Evolutionary conservation across 176 grass and related monocot species (phyloP).

Genomic region (Areca catechu): DNA sequence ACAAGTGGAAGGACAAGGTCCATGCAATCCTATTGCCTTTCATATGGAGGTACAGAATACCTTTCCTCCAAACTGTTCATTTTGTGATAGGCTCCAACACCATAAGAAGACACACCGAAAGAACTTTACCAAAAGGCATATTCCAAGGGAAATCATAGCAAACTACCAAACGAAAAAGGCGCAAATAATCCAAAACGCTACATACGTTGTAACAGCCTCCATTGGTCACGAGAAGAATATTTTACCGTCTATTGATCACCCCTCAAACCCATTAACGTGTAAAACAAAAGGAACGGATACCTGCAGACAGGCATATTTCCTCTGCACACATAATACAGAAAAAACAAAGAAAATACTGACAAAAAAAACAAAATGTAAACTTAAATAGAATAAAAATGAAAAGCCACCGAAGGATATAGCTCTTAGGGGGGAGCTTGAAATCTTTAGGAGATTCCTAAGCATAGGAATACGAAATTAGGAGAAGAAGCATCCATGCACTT

Average conservation of each 20-base stretch:
- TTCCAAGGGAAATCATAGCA: neutral
- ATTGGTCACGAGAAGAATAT: constrained; percentile 12
- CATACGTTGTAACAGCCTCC: neutral
- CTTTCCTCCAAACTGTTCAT: neutral
- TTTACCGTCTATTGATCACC: neutral
- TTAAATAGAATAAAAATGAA: too few relatives aligned
- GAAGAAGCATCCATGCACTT: neutral
- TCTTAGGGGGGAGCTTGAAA: too few relatives aligned
- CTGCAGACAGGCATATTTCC: too few relatives aligned
- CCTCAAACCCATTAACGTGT: neutral
- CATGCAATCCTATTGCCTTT: too few relatives aligned
- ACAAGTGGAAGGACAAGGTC: too few relatives aligned
- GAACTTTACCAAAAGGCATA: constrained; percentile 4
- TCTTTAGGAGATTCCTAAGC: too few relatives aligned
- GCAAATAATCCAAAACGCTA: neutral
- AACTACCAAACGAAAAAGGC: constrained; percentile 3
- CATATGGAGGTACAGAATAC: constrained; percentile 2
- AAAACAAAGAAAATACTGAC: neutral
- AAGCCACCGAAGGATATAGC: too few relatives aligned
- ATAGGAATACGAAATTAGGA: neutral
- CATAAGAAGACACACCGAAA: too few relatives aligned
- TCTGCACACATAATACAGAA: neutral
- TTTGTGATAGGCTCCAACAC: neutral
- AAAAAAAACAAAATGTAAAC: neutral
- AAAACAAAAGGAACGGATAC: too few relatives aligned